These are phyloP conservation scores for Pisolithus sp. DNA, from an alignment of 768 basidiomycete genomes.

Conservation along the genomic window DNA sequence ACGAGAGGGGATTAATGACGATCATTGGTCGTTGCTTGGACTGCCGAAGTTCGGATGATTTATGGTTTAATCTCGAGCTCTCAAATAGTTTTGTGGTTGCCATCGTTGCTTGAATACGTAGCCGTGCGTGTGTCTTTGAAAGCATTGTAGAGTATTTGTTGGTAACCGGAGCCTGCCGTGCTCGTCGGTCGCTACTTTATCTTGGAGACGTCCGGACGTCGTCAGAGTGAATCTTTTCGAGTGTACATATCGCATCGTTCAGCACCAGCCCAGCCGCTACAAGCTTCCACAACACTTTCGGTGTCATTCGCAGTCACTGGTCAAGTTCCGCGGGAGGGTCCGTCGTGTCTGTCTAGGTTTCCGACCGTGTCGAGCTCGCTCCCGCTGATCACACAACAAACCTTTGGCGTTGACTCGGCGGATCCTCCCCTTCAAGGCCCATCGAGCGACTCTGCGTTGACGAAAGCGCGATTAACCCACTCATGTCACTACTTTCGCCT, in stretches of 20 bases:
- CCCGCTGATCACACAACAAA: slow-evolving; percentile 29
- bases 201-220: not conserved
- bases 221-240: too few relatives aligned
- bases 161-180: not conserved
- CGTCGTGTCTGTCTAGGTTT: slow-evolving; percentile 42
- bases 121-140: not conserved
- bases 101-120: not conserved
- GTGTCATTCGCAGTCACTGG: slow-evolving; percentile 2
- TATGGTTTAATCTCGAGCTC: not conserved
- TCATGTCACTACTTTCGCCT: slow-evolving; percentile 21
- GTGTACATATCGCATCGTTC: too few relatives aligned
- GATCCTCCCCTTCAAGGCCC: slow-evolving; percentile 35
- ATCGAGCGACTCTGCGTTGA: not conserved
- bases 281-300: not conserved
- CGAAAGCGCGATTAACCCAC: slow-evolving; percentile 6
- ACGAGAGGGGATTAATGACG: not conserved
- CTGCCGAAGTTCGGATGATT: not conserved
- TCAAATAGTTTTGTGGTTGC: not conserved
- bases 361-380: slow-evolving; percentile 25
- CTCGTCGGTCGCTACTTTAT: not conserved
- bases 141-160: not conserved
- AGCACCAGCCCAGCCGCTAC: too few relatives aligned
- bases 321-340: slow-evolving; percentile 32
- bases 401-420: slow-evolving; percentile 45
- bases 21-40: not conserved